A percentile compares a stretch with the other conserved stretches of the same genome.
Evolutionary conservation across 225 moss, liverwort and hornwort species (phyloP).

Genomic region (Marchantia paleacea): DNA sequence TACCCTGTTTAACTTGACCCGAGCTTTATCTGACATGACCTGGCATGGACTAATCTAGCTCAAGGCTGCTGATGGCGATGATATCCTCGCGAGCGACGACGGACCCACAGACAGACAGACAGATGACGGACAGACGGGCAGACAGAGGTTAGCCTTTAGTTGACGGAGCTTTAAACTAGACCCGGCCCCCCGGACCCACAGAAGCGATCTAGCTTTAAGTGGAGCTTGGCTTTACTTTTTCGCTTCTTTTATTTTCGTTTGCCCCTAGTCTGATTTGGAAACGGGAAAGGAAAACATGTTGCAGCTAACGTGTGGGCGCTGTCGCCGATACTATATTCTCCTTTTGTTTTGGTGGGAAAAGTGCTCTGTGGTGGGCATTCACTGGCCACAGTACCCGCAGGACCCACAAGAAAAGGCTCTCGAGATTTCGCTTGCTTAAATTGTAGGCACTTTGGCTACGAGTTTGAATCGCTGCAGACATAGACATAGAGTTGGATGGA

Average conservation of each 20-base stretch:
- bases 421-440: neutral
- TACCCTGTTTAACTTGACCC: too few species aligned
- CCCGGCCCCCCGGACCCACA: neutral
- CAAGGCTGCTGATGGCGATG: too few species aligned
- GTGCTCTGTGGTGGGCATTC: neutral
- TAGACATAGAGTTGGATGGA: too few species aligned
- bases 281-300: neutral
- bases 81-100: too few species aligned
- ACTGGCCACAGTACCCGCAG: neutral
- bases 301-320: neutral
- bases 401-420: neutral
- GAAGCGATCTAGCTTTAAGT: too few species aligned
- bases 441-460: neutral
- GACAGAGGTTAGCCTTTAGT: neutral
- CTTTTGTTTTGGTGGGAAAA: neutral
- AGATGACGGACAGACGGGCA: neutral
- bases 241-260: too few species aligned
- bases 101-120: too few species aligned
- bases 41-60: neutral
- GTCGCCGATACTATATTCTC: neutral
- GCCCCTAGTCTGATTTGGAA: neutral
- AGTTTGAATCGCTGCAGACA: neutral
- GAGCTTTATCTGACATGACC: neutral
- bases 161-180: neutral
- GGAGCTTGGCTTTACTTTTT: too few species aligned